These are phyloP conservation scores for Melastoma malabathricum DNA, from an alignment of 345 rosid species.

Conservation along the genomic window DNA sequence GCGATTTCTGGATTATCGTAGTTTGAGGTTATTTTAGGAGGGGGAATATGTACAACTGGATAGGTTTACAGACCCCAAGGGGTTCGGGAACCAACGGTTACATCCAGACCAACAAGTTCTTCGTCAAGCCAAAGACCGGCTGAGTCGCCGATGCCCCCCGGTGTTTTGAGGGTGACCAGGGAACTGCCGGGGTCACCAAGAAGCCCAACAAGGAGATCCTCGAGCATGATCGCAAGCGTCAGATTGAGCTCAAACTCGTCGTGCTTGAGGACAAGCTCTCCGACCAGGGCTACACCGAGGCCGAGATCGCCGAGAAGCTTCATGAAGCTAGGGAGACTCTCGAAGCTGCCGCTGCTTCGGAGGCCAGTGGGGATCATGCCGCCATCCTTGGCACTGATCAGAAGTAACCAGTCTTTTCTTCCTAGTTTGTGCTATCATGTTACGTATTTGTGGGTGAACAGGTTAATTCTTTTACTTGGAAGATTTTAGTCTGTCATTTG, in stretches of 20 bases:
- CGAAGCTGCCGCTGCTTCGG: constrained; percentile 45
- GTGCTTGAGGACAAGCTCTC: constrained; percentile 68
- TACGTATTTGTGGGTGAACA: background rate
- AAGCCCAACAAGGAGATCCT: constrained; percentile 77
- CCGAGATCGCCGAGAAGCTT: constrained; percentile 75
- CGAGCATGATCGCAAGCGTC: constrained; percentile 88
- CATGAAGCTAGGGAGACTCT: constrained; percentile 53
- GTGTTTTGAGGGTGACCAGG: constrained; percentile 70
- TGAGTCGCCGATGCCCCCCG: constrained; percentile 38
- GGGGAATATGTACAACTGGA: constrained; percentile 78
- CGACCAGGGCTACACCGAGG: constrained; percentile 71
- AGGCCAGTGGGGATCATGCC: constrained; percentile 21
- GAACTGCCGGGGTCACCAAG: constrained; percentile 73
- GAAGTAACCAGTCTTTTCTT: constrained; percentile 15
- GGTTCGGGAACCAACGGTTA: constrained; percentile 99
- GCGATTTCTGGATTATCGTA: background rate
- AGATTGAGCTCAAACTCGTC: constrained; percentile 75
- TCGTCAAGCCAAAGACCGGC: constrained; percentile 58
- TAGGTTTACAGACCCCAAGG: constrained; percentile 80
- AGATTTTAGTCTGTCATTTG: background rate
- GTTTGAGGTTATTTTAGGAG: background rate
- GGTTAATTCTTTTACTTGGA: no score
- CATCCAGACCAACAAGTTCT: constrained; percentile 77
- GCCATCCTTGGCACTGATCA: constrained; percentile 12
- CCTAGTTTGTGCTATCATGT: background rate